phyloP scores from a whole-genome alignment of 257 asterid genomes.

The Eustoma russellianum region DNA sequence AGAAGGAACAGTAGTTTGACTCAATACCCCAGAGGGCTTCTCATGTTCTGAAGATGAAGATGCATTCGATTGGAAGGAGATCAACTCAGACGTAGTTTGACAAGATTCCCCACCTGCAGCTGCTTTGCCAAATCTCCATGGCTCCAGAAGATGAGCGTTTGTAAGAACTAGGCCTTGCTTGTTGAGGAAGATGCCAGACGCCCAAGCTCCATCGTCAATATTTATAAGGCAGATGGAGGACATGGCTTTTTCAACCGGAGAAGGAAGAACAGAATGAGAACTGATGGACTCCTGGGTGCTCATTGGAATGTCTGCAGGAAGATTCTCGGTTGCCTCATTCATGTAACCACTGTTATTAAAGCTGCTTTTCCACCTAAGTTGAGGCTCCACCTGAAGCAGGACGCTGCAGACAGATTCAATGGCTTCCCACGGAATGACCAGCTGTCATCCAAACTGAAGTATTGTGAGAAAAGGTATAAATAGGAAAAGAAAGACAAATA shows the following conservation, averaged over 20 bases:
- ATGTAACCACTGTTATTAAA: slow-evolving; percentile 24
- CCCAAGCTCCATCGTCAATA: slow-evolving; percentile 92
- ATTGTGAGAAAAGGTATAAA: slow-evolving; percentile 7
- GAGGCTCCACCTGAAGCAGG: slow-evolving; percentile 50
- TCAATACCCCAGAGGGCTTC: slow-evolving; percentile 15
- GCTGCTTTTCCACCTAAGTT: slow-evolving; percentile 27
- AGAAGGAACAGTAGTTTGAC: slow-evolving; percentile 20
- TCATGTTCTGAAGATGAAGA: slow-evolving; percentile 14
- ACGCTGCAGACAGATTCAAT: slow-evolving; percentile 64
- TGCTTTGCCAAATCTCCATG: slow-evolving; percentile 92
- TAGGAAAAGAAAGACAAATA: background rate
- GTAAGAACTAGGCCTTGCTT: slow-evolving; percentile 87
- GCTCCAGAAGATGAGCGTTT: slow-evolving; percentile 96
- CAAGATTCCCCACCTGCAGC: slow-evolving; percentile 35
- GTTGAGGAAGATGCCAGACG: slow-evolving; percentile 88
- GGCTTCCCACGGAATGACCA: slow-evolving; percentile 98
- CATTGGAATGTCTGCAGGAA: slow-evolving; percentile 20
- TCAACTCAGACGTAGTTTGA: slow-evolving; percentile 22
- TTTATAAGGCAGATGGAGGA: slow-evolving; percentile 82
- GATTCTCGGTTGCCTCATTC: slow-evolving; percentile 17
- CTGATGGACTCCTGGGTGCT: slow-evolving; percentile 21
- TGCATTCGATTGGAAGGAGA: slow-evolving; percentile 22
- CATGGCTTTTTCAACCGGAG: slow-evolving; percentile 75
- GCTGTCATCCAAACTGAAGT: slow-evolving; percentile 44
- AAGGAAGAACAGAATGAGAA: slow-evolving; percentile 25